These are phyloP conservation scores for Gossypium ekmanianum DNA, from an alignment of 345 rosid species.

Conservation along the genomic window DNA sequence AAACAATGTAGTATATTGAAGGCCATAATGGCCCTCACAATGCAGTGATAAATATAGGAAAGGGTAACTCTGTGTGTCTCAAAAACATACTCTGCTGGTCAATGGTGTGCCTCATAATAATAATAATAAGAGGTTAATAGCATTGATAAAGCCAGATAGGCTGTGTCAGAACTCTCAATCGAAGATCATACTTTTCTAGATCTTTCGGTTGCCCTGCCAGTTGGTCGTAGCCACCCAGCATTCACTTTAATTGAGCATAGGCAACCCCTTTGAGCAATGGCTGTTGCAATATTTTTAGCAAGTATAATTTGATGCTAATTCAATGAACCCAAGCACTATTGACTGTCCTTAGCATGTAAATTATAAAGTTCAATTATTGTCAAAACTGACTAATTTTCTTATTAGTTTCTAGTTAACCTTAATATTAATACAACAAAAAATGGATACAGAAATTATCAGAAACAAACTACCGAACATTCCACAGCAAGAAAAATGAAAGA, in stretches of 20 bases:
- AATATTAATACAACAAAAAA: neutral
- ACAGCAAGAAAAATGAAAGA: conserved; percentile 12
- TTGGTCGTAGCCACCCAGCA: neutral
- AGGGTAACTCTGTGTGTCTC: too few species aligned
- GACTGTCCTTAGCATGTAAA: too few species aligned
- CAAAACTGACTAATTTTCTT: conserved; percentile 10
- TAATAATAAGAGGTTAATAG: too few species aligned
- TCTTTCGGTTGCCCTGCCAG: neutral
- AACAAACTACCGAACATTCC: conserved; percentile 29
- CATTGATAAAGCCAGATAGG: too few species aligned
- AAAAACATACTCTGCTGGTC: neutral
- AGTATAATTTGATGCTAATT: neutral
- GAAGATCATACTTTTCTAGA: neutral
- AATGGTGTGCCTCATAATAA: neutral
- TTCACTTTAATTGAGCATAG: neutral
- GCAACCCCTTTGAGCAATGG: neutral
- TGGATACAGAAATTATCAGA: conserved; percentile 17
- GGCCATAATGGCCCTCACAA: neutral
- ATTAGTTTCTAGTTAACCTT: conserved; percentile 11
- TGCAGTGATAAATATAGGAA: neutral
- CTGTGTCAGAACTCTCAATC: too few species aligned
- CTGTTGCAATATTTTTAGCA: neutral
- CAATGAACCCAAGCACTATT: neutral
- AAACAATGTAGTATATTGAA: neutral
- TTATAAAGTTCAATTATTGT: neutral